These are phyloP conservation scores for Coniferiporia weirii DNA, from an alignment of 1,284 basidiomycete species.

Conservation along the genomic window DNA sequence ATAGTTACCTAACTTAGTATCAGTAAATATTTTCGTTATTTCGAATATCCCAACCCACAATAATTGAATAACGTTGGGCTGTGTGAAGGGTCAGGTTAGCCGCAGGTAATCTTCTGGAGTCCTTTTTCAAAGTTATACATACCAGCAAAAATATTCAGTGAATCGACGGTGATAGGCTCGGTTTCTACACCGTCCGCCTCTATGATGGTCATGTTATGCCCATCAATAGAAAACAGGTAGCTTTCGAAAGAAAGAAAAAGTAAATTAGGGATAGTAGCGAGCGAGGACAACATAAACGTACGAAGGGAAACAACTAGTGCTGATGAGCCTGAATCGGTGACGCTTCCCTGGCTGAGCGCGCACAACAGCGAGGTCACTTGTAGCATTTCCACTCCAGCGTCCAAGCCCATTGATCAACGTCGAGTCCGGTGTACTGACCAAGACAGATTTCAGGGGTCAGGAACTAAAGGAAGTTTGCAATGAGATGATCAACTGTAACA, in stretches of 20 bases:
- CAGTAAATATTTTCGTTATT: not conserved
- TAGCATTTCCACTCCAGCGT: conserved; percentile 22
- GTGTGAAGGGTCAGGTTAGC: not conserved
- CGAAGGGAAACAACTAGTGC: conserved; percentile 7
- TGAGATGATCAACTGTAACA: not conserved
- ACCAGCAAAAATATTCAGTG: conserved; percentile 13
- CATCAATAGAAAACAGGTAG: conserved; percentile 31
- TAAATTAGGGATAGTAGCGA: not conserved
- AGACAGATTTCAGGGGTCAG: not conserved
- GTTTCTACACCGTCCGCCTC: conserved; percentile 31
- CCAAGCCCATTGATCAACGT: conserved; percentile 51
- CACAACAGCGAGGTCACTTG: conserved; percentile 27
- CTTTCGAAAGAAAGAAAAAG: not conserved
- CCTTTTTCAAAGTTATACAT: not conserved
- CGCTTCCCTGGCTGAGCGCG: conserved; percentile 23
- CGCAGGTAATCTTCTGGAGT: not conserved
- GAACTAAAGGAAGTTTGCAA: not conserved
- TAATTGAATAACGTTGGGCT: conserved; percentile 34
- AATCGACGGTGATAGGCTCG: conserved; percentile 27
- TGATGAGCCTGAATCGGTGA: conserved; percentile 29
- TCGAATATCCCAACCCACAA: conserved; percentile 22
- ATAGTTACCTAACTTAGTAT: conserved; percentile 1
- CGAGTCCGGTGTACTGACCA: conserved; percentile 31
- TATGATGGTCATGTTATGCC: conserved; percentile 32
- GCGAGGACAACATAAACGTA: not conserved